Evolutionary conservation across 345 rosid genomes (phyloP).

Genomic region (Linum usitatissimum): DNA sequence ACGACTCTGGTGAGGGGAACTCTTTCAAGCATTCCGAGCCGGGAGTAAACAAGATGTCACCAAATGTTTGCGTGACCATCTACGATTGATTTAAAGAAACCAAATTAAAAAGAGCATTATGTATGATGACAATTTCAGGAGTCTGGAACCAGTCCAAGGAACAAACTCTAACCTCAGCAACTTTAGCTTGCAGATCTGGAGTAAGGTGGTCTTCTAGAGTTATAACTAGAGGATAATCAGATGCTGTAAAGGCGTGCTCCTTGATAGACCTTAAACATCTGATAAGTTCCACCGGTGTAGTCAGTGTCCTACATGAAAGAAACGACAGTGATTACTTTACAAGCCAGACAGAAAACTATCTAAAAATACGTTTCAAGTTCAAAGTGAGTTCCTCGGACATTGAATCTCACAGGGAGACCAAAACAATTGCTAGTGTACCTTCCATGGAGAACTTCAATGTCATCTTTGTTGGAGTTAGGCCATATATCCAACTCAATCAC

Average conservation of each 20-base stretch:
- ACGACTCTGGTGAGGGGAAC: constrained; percentile 61
- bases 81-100: constrained; percentile 21
- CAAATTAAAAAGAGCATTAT: neutral
- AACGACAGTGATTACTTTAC: neutral
- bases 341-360: neutral
- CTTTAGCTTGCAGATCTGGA: constrained; percentile 74
- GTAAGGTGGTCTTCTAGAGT: constrained; percentile 97
- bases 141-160: neutral
- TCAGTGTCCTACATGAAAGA: constrained; percentile 54
- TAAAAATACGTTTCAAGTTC: neutral
- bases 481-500: constrained; percentile 92
- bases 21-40: constrained; percentile 65
- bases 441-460: constrained; percentile 83
- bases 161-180: constrained; percentile 45
- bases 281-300: constrained; percentile 61
- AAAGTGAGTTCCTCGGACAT: neutral
- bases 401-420: neutral
- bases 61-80: constrained; percentile 74
- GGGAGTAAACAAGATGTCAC: constrained; percentile 72
- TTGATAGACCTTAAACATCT: constrained; percentile 66
- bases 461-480: constrained; percentile 64
- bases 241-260: constrained; percentile 63
- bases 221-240: constrained; percentile 78
- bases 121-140: neutral
- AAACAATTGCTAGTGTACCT: constrained; percentile 30